Evolutionary conservation across 1,284 basidiomycete species (phyloP).

Genomic region (Cryptococcus sp.): DNA sequence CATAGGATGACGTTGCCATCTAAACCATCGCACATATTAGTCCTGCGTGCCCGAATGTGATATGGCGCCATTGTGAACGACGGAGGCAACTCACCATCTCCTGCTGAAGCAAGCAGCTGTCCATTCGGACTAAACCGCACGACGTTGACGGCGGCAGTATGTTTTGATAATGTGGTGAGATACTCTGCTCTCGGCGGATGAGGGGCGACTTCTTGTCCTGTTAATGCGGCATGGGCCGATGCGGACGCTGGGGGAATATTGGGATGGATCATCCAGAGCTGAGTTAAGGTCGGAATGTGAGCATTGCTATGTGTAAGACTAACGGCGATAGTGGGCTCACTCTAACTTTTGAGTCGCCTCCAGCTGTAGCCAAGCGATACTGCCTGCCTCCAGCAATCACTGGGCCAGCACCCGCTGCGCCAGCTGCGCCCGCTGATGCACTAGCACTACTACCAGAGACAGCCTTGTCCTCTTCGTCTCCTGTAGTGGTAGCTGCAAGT

Average conservation of each 20-base stretch:
- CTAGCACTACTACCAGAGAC: constrained; percentile 11
- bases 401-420: constrained; percentile 4
- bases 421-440: constrained; percentile 1
- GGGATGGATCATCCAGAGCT: constrained; percentile 95
- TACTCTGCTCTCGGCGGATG: constrained; percentile 92
- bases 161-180: constrained; percentile 86
- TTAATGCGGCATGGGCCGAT: constrained; percentile 60
- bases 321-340: constrained; percentile 60
- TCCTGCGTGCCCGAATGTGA: neutral
- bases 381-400: constrained; percentile 55
- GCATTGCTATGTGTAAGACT: no score
- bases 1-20: constrained; percentile 98
- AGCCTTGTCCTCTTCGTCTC: constrained; percentile 26
- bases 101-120: constrained; percentile 88
- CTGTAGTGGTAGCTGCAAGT: constrained; percentile 36
- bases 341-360: constrained; percentile 95
- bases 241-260: constrained; percentile 68
- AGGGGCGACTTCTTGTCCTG: constrained; percentile 54
- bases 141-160: constrained; percentile 94
- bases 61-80: neutral
- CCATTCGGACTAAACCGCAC: constrained; percentile 95
- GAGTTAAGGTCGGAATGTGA: constrained; percentile 1
- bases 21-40: constrained; percentile 44
- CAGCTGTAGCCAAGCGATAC: constrained; percentile 90
- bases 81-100: constrained; percentile 71